Evolutionary conservation across 2,329 filamentous ascomycete genomes (phyloP), one percentile per base, ranked within the genome.

Genomic region (Pseudogymnoascus sp.): DNA sequence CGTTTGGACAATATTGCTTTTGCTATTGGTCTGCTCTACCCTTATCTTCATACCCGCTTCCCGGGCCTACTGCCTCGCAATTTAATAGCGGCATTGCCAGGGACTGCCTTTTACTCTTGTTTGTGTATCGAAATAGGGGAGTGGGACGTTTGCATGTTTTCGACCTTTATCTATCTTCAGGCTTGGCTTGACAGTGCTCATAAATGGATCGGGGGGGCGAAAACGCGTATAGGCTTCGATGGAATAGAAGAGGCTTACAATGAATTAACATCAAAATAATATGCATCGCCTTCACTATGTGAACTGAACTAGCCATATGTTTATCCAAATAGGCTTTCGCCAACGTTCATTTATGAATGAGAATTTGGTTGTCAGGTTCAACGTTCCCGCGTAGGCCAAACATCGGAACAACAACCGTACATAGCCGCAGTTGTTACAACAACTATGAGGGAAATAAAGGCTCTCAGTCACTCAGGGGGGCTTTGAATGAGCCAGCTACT

Each of bases 191-290:
- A 55, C 15, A 55, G 48, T 55, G 29, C 48, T 55, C 48, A 55
- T 55, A 55, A 55, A 55, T 55, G 48, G 48, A 31, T 55, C 48
- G 15, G 48, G 48, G 44, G 48, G 48, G 48, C 48, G 48, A 55
- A 55, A 55, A 55, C 29, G 48, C 48, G 29, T 55, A 55, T 55
- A 55, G 48, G 29, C 48, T 55, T 55, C 48, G 48, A 21, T 55
- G 48, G 48, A 55, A 55, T 55, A 55, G 48, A 55, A 55, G 48
- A 55, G 48, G 48, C 48, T 55, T 55, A 55, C 48, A 55, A 55
- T 55, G 48, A 55, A 55, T 55, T 55, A 35, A 55, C 48, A 55
- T 55, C 48, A 33, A 35, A 55, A 55, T 55, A 55, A 33, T 33
- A 21, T 55, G 48, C 48, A 33, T 21, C 33, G 10, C 5, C 15